These are phyloP conservation scores for Scenedesmus sp. DNA, from an alignment of 163 green algal species.

Conservation along the genomic window DNA sequence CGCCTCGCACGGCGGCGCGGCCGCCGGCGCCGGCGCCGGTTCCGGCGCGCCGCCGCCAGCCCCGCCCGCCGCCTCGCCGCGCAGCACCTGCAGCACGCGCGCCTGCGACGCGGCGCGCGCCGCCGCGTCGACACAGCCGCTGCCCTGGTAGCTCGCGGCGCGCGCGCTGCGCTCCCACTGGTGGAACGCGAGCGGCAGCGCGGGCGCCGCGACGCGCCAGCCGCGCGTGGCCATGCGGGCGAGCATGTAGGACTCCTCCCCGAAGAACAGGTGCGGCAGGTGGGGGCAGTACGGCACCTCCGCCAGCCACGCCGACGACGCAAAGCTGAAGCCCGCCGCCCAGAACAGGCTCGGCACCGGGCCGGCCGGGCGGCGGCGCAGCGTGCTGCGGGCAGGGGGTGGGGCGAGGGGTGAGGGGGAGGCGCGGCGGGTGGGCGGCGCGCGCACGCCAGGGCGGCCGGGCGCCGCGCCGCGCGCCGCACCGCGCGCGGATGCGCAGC, in stretches of 20 bases:
- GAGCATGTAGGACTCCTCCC: conserved; percentile 74
- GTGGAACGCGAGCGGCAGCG: conserved; percentile 63
- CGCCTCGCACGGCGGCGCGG: neutral
- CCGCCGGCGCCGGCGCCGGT: neutral
- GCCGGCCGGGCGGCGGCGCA: conserved; percentile 9
- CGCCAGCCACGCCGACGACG: conserved; percentile 38
- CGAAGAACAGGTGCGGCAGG: conserved; percentile 79
- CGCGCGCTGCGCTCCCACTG: conserved; percentile 68
- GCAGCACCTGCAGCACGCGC: conserved; percentile 31
- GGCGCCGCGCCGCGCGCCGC: too few species aligned
- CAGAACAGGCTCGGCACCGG: conserved; percentile 68
- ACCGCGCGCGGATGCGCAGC: conserved; percentile 51
- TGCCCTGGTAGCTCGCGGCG: conserved; percentile 49
- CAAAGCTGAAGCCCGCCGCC: conserved; percentile 79
- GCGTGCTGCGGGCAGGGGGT: conserved; percentile 12
- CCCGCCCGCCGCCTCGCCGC: neutral
- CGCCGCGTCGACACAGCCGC: neutral
- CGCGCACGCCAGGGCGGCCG: neutral
- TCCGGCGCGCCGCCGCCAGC: neutral
- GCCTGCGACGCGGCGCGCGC: conserved; percentile 9
- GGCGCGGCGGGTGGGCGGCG: neutral
- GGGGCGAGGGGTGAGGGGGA: too few species aligned
- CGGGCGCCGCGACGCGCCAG: conserved; percentile 68
- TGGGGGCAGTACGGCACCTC: conserved; percentile 68
- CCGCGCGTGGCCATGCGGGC: conserved; percentile 66